Base-by-base conservation (phyloP, 83 land plant genomes). In the Picea mariana region DNA sequence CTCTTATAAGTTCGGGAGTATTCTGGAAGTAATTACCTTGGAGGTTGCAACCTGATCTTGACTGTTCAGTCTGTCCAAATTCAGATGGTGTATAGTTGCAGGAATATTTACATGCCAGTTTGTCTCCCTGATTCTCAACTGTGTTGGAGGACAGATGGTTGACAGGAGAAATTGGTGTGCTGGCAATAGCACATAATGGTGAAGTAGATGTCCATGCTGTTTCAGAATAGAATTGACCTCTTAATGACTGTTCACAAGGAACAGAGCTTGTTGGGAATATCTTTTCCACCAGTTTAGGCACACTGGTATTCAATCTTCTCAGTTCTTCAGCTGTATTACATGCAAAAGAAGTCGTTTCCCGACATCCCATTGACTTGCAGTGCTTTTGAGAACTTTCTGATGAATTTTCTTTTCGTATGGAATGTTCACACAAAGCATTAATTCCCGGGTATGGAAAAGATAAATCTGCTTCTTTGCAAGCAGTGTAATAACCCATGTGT, bases 201-300 rank as follows among this genome's bases (percentile, higher is more conserved):
- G 27, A 23, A 1, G 6, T 11, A 52, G 59, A 21, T 73, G 49
- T 47, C 77, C 58, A 73, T 47, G 77, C 27, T 73, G 44, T 59
- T 17, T 44, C 15, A 44, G 77, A 42, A 73, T 73, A 73, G 21
- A 18, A 17, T 73, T 44, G 59, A 44, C 42, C 77, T 44, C 24
- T 73, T 2, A 73, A 73, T 3, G 59, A 40, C 77, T 73, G 55
- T 75, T 42, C 77, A 47, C 3, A 52, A 75, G 42, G n/a, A 15
- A 71, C 59, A 75, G 24, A 44, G 23, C 49, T 42, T 75, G 27
- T 21, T 40, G 59, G 58, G 27, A 47, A 42, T 13, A 27, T 21
- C 58, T 47, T 75, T 75, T 47, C 26, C 21, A 75, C 23, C 59
- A 21, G 77, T 44, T 75, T 75, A 75, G 27, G 77, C 23, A 12